These are phyloP conservation scores for Flueggea neowawraea DNA, from an alignment of 441 rosid genomes.

Conservation along the genomic window DNA sequence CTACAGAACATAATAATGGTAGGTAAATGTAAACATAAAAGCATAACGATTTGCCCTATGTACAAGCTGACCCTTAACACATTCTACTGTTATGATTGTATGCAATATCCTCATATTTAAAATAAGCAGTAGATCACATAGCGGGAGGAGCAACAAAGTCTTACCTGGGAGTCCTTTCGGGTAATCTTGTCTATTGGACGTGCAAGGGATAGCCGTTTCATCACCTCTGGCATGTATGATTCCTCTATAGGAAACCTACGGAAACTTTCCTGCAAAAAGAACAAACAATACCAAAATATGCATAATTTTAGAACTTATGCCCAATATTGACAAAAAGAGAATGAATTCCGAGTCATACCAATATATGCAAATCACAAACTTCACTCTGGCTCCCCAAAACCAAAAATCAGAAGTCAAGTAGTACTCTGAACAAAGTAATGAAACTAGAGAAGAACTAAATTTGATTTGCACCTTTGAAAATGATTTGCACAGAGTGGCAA, in stretches of 20 bases:
- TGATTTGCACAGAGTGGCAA: slow-evolving; percentile 85
- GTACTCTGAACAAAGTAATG: not conserved
- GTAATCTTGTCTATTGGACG: slow-evolving; percentile 84
- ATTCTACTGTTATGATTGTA: no score
- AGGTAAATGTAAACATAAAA: no score
- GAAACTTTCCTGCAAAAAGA: slow-evolving; percentile 64
- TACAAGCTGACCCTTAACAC: no score
- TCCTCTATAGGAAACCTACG: slow-evolving; percentile 81
- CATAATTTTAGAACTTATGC: not conserved
- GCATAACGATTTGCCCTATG: no score
- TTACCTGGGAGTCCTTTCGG: slow-evolving; percentile 85
- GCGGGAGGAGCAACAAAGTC: not conserved
- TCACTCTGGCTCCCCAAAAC: slow-evolving; percentile 2
- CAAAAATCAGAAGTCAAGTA: slow-evolving; percentile 1
- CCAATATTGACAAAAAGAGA: not conserved
- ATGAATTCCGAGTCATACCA: not conserved
- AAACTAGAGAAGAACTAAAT: not conserved
- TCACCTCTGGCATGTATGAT: slow-evolving; percentile 90
- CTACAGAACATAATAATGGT: no score
- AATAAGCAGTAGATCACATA: no score
- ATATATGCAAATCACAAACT: slow-evolving; percentile 4
- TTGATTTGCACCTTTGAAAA: slow-evolving; percentile 64
- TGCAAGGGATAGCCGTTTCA: slow-evolving; percentile 82
- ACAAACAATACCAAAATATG: slow-evolving; percentile 11
- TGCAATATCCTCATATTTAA: no score